Evolutionary conservation across 208 protist species (phyloP), one percentile per base, ranked within the genome.

Genomic region (Wallacemonas sp.): DNA sequence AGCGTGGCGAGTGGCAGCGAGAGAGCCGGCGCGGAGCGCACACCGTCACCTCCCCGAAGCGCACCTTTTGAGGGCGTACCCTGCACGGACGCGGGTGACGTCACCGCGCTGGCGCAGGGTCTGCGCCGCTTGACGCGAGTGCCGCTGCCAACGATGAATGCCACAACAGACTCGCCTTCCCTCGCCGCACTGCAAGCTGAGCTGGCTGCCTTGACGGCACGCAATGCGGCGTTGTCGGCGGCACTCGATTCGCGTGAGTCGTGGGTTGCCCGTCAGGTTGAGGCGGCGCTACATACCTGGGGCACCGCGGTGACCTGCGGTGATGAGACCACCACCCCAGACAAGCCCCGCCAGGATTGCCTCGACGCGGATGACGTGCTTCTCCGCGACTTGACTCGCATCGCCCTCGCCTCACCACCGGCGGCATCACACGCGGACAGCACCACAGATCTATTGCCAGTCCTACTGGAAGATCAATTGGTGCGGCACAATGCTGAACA

Each of bases 311-410:
- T 22, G 11, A 19, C 8, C 15, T 22, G 17, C 45, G 45, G 19
- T 22, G 45, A 22, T 22, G 45, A 12, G 11, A n/a, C n/a, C n/a
- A n/a, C n/a, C n/a, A n/a, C n/a, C n/a, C n/a, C n/a, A n/a, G n/a
- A n/a, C n/a, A n/a, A n/a, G n/a, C 15, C 19, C 17, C 45, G 45
- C 15, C 24, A 2, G 51, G 39, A 42, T n/a, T 61, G 59, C 22
- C 42, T 66, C 39, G 27, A 51, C 2, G 60, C 60, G 12, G 60
- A 67, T 47, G 60, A 60, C 6, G 44, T 42, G 14, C 45, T 70
- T 8, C 31, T 70, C 12, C 36, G 45, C 17, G 55, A 56, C 3
- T 28, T 70, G 2, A 28, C 58, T 14, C 24, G 53, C 11, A 55
- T 36, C 14, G 66, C 66, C 8, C 3, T 70, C n/a, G 31, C 2